These are phyloP conservation scores for Arthromyces matolae DNA, from an alignment of 768 basidiomycete species.

Conservation along the genomic window DNA sequence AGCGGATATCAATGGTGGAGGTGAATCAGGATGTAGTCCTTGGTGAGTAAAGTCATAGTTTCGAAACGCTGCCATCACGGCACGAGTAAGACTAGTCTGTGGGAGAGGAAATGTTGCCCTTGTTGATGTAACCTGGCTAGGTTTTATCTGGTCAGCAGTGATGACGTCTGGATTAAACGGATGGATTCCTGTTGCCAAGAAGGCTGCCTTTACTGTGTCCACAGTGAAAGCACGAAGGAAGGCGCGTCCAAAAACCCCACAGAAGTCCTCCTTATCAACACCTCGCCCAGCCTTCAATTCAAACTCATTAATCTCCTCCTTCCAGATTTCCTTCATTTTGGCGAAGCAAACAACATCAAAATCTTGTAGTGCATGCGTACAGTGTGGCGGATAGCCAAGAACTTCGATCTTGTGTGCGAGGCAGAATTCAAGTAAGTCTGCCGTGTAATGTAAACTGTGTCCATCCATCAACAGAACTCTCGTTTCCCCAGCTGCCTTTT, in stretches of 20 bases:
- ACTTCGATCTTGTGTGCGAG: conserved; percentile 32
- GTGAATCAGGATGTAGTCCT: too few relatives aligned
- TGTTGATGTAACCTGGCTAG: neutral
- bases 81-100: neutral
- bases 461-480: conserved; percentile 31
- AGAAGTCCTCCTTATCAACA: conserved; percentile 20
- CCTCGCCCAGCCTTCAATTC: conserved; percentile 16
- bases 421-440: conserved; percentile 31
- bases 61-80: neutral
- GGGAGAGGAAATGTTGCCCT: neutral
- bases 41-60: too few relatives aligned
- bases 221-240: neutral
- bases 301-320: conserved; percentile 19
- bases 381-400: conserved; percentile 38
- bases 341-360: conserved; percentile 44
- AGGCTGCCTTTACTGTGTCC: neutral
- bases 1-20: too few relatives aligned
- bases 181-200: neutral
- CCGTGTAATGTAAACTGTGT: conserved; percentile 36
- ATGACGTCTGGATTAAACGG: neutral
- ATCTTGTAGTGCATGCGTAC: conserved; percentile 38
- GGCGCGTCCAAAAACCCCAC: neutral
- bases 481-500: conserved; percentile 29
- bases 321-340: conserved; percentile 29
- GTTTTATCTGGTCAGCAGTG: neutral